Evolutionary conservation across 768 basidiomycete species (phyloP), one percentile per base, ranked within the genome.

Genomic region (Tylopilus rubrobrunneus): DNA sequence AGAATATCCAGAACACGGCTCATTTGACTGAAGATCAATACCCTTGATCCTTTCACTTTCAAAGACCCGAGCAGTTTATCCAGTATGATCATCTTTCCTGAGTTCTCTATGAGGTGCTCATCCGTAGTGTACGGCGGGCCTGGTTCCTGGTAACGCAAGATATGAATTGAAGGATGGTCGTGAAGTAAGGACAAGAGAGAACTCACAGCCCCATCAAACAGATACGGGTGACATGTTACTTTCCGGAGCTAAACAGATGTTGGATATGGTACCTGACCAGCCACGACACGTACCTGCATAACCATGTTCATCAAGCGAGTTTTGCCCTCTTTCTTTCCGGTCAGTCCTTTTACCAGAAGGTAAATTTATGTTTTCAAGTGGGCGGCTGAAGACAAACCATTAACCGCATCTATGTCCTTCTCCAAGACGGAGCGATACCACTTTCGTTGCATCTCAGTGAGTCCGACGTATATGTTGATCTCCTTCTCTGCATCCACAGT

Each of bases 1-100:
- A 99, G 71, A 54, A 99, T 98, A 70, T 99, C 97, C 14, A 79
- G 78, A 53, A 98, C 90, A n/a, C 97, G 87, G 72, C 92, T 95
- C 97, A 99, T 98, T 71, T 98, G 97, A 62, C 92, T 96, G 76
- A 99, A 99, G 56, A 99, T 97, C 60, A 98, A 82, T 4, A 94
- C 90, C 8, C 96, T 83, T 3, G 92, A 96, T n/a, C 93, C 95
- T 68, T 94, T 94, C 23, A 73, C 85, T 64, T 91, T 92, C 91
- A 98, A 88, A 33, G 80, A 83, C 52, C 77, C 76, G 19, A 98
- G 82, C 0, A 99, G 78, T 70, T 93, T 98, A 76, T 99, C 95
- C 28, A 99, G 82, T 56, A 99, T 95, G 51, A 96, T 76, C 96
- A 98, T 98, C 74, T 98, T 98, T 36, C 96, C 97, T 0, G 83